phyloP scores from a whole-genome alignment of 352 stramenopile species.

The Peronospora belbahrii region DNA sequence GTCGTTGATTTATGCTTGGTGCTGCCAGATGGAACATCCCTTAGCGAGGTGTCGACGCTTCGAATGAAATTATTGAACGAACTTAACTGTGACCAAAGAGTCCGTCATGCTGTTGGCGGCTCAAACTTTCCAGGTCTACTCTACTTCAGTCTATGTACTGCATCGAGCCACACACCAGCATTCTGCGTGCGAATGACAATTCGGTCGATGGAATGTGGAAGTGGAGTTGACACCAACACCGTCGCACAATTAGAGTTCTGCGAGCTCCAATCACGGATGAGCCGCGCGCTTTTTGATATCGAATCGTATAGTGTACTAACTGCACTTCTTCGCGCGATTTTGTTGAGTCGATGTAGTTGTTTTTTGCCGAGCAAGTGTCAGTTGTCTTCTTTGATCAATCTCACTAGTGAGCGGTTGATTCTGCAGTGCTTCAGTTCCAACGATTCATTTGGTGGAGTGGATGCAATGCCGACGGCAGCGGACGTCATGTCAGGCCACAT shows the following conservation, averaged over 20 bases:
- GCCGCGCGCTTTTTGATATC: slow-evolving; percentile 13
- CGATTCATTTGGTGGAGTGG: neutral
- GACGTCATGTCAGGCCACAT: slow-evolving; percentile 18
- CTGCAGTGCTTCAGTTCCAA: slow-evolving; percentile 18
- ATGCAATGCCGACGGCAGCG: slow-evolving; percentile 4
- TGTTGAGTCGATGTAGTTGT: slow-evolving; percentile 12
- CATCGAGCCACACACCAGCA: slow-evolving; percentile 10
- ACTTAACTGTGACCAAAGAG: slow-evolving; percentile 1
- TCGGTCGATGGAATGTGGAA: neutral
- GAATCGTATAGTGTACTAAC: slow-evolving; percentile 26
- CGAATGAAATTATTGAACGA: slow-evolving; percentile 9
- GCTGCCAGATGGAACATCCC: slow-evolving; percentile 1
- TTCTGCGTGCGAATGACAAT: slow-evolving; percentile 28
- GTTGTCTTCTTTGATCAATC: slow-evolving; percentile 19
- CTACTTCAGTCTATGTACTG: slow-evolving; percentile 24
- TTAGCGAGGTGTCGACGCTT: slow-evolving; percentile 2
- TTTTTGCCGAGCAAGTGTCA: slow-evolving; percentile 11
- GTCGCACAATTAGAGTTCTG: slow-evolving; percentile 18
- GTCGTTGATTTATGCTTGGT: slow-evolving; percentile 27
- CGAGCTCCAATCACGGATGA: slow-evolving; percentile 4
- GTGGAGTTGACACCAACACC: neutral
- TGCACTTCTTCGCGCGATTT: slow-evolving; percentile 22
- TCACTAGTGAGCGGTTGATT: slow-evolving; percentile 27
- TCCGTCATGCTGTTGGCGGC: slow-evolving; percentile 2
- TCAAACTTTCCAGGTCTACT: slow-evolving; percentile 10